Base-by-base conservation (phyloP, 176 grass and related monocot genomes). In the Poa pratensis region DNA sequence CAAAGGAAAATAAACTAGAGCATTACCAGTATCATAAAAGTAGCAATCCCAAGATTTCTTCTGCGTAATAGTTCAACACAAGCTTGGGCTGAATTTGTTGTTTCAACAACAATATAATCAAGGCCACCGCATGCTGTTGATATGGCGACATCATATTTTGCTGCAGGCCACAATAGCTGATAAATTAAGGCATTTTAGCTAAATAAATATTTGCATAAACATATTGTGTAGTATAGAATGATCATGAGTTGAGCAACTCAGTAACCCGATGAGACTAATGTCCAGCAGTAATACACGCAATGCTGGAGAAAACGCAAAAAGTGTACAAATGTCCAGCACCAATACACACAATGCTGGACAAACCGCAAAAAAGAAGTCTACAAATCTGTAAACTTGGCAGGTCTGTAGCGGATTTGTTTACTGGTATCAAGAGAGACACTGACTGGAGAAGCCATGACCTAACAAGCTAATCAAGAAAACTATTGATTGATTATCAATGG, bases 91-190 rank as follows among this genome's bases (percentile, higher is more conserved):
- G 91, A 90, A 89, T 87, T 86, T 85, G 94, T 92, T 73, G 96
- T 99, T 87, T 96, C 96, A 72, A 99, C 93, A 45, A 96, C 86
- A 84, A 96, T 99, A 89, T 87, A 89, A 73, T 99, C 87, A 75
- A 99, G 93, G 5, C 90, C 96, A 86, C 57, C 20, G 13, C 86
- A 88, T 51, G 95, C 92, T 55, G 96, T 94, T 55, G 93, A 99
- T 89, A 96, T 92, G 63, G 96, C 93, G 19, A 99, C 89, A 63
- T 96, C 96, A 63, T 99, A 99, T 80, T 99, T 99, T 80, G 90
- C 96, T 99, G 88, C 79, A 84, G 52, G 37, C n/a, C 69, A 85
- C 19, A 90, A 12, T 70, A 68, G 62, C 39, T 14, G 68, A 48
- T 7, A 28, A 86, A 83, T 87, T 78, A 82, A 74, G 65, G 20